A percentile compares a stretch with the other conserved stretches of the same genome.
Evolutionary conservation across 306 rosid genomes (phyloP).

Genomic region (Macrotyloma uniflorum): DNA sequence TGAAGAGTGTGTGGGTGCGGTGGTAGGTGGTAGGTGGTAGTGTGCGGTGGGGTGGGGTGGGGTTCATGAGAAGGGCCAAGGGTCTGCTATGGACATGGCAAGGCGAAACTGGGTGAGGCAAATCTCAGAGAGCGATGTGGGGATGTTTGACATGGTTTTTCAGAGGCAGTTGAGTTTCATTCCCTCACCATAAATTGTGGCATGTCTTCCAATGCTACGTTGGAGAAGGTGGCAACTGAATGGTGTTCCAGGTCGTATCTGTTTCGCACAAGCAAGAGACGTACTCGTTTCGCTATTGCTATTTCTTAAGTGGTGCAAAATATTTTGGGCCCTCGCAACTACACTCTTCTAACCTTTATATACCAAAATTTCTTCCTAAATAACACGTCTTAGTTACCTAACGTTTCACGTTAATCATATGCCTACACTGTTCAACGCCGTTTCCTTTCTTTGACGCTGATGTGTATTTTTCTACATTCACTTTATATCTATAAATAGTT

Average conservation of each 20-base stretch:
- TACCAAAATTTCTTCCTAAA: no score
- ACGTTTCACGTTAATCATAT: no score
- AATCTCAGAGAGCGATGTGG: slow-evolving; percentile 65
- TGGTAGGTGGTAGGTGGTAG: no score
- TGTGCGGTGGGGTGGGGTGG: no score
- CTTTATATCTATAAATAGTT: no score
- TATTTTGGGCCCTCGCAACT: background rate
- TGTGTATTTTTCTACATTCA: no score
- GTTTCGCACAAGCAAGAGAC: background rate
- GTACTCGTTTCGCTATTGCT: background rate
- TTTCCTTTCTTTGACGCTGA: no score
- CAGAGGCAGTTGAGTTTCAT: slow-evolving; percentile 5
- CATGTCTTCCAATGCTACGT: background rate
- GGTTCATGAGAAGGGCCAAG: slow-evolving; percentile 76
- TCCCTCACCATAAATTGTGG: background rate
- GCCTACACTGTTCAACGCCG: no score
- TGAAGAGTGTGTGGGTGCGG: no score
- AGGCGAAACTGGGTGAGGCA: slow-evolving; percentile 67
- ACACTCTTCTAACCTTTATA: background rate
- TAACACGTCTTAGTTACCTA: no score
- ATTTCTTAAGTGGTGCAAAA: background rate
- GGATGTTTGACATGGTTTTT: slow-evolving; percentile 67
- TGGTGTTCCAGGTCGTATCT: no score
- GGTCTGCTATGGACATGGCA: slow-evolving; percentile 75
- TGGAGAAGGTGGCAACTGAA: background rate